Evolutionary conservation across 768 basidiomycete species (phyloP).

Genomic region (Naganishia onofrii): DNA sequence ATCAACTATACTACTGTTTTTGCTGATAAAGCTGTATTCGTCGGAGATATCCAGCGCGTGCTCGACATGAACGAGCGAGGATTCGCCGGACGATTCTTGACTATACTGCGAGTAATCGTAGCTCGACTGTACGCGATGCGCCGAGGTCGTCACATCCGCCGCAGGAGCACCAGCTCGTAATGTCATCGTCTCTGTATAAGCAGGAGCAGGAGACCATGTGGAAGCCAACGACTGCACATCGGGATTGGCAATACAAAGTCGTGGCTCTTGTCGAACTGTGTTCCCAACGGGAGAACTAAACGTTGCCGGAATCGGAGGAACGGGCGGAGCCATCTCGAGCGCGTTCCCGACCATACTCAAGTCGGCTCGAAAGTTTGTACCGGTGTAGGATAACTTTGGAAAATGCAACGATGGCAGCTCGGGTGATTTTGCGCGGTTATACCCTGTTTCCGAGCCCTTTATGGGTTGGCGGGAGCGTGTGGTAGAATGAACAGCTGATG

Average conservation of each 20-base stretch:
- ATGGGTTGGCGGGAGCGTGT: not conserved
- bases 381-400: constrained; percentile 17
- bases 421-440: not conserved
- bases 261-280: not conserved
- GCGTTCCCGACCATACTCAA: not conserved
- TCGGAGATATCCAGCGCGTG: not conserved
- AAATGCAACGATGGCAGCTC: constrained; percentile 31
- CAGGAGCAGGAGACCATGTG: not conserved
- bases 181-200: not conserved
- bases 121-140: not conserved
- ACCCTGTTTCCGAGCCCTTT: not conserved
- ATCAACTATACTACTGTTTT: not conserved
- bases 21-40: constrained; percentile 18
- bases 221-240: not conserved
- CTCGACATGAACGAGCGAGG: constrained; percentile 16
- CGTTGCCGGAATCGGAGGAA: not conserved
- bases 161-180: not conserved
- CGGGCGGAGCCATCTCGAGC: constrained; percentile 13
- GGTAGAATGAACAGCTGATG: not conserved
- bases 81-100: not conserved
- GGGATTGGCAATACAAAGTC: not conserved
- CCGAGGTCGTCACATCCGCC: not conserved
- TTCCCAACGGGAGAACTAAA: not conserved
- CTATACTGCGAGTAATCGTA: not conserved
- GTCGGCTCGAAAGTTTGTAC: constrained; percentile 26